These are phyloP conservation scores for Aspergillus baeticus DNA, from an alignment of 495 filamentous ascomycete species.

Conservation along the genomic window DNA sequence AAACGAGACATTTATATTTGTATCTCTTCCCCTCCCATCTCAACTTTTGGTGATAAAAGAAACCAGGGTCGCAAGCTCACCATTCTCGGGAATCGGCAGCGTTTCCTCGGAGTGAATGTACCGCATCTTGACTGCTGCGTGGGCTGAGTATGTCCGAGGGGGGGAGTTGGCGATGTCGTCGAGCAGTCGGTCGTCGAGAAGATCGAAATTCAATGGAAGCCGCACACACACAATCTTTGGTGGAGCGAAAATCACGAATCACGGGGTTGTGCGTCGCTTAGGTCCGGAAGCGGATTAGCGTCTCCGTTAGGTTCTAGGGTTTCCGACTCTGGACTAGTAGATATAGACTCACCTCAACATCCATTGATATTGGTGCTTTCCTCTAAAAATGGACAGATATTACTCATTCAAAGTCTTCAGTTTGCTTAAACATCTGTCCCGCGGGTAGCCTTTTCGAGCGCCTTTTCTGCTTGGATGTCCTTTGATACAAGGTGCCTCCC, in stretches of 20 bases:
- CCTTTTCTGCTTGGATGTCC: no score
- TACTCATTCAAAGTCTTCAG: no score
- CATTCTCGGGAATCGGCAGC: constrained; percentile 91
- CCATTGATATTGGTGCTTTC: no score
- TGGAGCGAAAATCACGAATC: constrained; percentile 51
- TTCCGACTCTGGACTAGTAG: constrained; percentile 13
- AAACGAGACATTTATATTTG: not conserved
- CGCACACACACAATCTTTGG: constrained; percentile 26
- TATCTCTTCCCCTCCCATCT: constrained; percentile 4
- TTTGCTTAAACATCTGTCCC: no score
- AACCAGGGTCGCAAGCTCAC: constrained; percentile 58
- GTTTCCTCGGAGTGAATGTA: constrained; percentile 97
- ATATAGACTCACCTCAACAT: not conserved
- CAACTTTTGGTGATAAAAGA: constrained; percentile 7
- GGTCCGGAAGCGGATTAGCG: constrained; percentile 36
- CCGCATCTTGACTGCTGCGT: constrained; percentile 76
- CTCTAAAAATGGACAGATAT: no score
- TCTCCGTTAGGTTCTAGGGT: constrained; percentile 33
- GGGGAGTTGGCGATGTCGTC: constrained; percentile 47
- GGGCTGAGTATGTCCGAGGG: constrained; percentile 46
- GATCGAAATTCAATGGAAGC: constrained; percentile 43
- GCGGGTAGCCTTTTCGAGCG: no score
- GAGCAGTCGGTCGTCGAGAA: constrained; percentile 41
- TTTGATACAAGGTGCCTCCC: no score
- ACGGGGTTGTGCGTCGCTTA: constrained; percentile 55